A percentile compares a stretch with the other conserved stretches of the same genome.
Evolutionary conservation across 2,329 filamentous ascomycete species (phyloP).

Genomic region (Penicillium nordicum): DNA sequence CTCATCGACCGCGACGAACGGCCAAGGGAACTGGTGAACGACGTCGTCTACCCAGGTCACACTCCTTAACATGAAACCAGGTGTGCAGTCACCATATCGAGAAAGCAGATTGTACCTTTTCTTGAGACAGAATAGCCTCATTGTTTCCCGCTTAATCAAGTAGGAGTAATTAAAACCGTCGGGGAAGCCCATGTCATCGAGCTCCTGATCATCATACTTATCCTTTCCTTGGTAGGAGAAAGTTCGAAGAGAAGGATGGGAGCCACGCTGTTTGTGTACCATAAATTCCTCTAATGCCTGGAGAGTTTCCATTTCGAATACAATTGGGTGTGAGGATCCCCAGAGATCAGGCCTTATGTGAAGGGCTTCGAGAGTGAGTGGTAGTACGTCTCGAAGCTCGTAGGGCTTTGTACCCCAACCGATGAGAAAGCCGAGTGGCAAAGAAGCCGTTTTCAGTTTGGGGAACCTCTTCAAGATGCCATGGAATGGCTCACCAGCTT

Average conservation of each 20-base stretch:
- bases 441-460: neutral
- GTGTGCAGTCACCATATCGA: neutral
- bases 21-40: neutral
- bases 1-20: neutral
- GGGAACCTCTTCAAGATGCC: neutral
- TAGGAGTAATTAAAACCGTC: neutral
- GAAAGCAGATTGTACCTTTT: neutral
- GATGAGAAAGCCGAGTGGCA: neutral
- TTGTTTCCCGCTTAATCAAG: neutral
- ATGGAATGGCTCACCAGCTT: neutral
- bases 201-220: neutral
- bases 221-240: neutral
- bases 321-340: rapidly evolving
- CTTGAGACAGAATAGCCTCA: neutral
- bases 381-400: neutral
- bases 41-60: neutral
- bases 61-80: neutral
- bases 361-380: neutral
- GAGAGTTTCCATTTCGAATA: neutral
- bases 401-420: neutral
- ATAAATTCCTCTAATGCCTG: neutral
- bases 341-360: neutral
- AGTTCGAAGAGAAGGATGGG: neutral
- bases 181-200: neutral
- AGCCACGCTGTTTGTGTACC: neutral